A percentile compares a stretch with the other conserved stretches of the same genome.
These are phyloP conservation scores for Terana coerulea DNA, from an alignment of 768 basidiomycete genomes.

Conservation along the genomic window DNA sequence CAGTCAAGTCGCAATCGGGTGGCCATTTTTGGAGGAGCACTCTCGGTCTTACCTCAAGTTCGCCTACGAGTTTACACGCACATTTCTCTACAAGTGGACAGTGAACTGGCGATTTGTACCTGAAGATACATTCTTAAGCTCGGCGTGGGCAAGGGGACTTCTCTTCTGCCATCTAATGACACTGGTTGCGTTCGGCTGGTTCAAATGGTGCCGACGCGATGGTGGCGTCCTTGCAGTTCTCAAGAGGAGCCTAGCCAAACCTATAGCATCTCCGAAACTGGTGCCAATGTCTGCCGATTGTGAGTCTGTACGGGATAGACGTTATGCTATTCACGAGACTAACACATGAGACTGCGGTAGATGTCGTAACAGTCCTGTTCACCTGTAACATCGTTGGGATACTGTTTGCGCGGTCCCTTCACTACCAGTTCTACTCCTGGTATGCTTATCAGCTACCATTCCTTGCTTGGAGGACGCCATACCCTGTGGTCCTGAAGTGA, in stretches of 20 bases:
- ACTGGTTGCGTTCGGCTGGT: slow-evolving; percentile 62
- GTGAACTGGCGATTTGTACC: slow-evolving; percentile 94
- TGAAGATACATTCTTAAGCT: slow-evolving; percentile 72
- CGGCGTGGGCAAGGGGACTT: slow-evolving; percentile 55
- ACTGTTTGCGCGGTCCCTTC: slow-evolving; percentile 87
- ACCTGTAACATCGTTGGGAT: slow-evolving; percentile 93
- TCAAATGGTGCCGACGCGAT: slow-evolving; percentile 72
- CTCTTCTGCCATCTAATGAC: slow-evolving; percentile 60
- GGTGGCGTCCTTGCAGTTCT: slow-evolving; percentile 64
- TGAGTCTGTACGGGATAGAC: slow-evolving; percentile 33
- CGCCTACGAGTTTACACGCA: slow-evolving; percentile 85
- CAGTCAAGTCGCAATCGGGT: slow-evolving; percentile 59
- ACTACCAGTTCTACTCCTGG: slow-evolving; percentile 99
- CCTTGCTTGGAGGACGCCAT: slow-evolving; percentile 69
- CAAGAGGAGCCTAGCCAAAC: slow-evolving; percentile 46
- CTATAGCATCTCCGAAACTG: slow-evolving; percentile 44
- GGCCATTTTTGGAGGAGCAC: slow-evolving; percentile 64
- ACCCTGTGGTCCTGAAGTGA: slow-evolving; percentile 60
- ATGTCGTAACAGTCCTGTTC: slow-evolving; percentile 68
- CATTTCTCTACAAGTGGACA: slow-evolving; percentile 95
- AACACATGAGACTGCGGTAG: no score
- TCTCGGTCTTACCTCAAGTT: slow-evolving; percentile 61
- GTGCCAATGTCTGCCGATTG: slow-evolving; percentile 57
- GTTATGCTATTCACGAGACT: slow-evolving; percentile 16
- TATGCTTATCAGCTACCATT: slow-evolving; percentile 90